Conservation (phyloP, 371 early-diverging fungal genomes). For the Blakeslea trispora region DNA sequence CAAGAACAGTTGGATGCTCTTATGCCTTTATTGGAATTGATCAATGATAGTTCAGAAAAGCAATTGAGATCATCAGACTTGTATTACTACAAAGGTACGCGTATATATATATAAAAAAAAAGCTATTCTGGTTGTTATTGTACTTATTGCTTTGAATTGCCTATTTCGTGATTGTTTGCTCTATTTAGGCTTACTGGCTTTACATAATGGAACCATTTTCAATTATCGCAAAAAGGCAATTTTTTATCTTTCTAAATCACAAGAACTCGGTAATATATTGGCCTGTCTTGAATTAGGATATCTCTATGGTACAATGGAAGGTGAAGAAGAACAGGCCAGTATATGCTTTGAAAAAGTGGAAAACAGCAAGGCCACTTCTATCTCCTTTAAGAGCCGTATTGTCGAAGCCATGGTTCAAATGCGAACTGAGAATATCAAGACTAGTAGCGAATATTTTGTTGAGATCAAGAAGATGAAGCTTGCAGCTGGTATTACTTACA, state of each 20-base stretch:
- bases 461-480: constrained; percentile 23
- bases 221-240: constrained; percentile 13
- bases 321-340: constrained; percentile 19
- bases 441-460: constrained; percentile 10
- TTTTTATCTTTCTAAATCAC: constrained; percentile 9
- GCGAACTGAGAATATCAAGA: constrained; percentile 8
- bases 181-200: constrained; percentile 12
- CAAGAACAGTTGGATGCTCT: constrained; percentile 9
- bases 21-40: constrained; percentile 3
- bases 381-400: constrained; percentile 14
- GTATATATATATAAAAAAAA: no score
- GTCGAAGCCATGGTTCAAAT: constrained; percentile 13
- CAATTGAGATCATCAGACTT: constrained; percentile 6
- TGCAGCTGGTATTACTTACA: constrained; percentile 28
- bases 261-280: constrained; percentile 12
- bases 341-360: constrained; percentile 18
- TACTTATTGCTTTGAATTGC: no score
- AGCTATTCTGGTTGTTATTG: no score
- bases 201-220: constrained; percentile 15
- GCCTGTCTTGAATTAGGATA: constrained; percentile 26
- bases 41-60: constrained; percentile 1
- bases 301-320: constrained; percentile 12
- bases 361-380: constrained; percentile 5
- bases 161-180: not conserved
- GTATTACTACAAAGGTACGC: constrained; percentile 21